Base-by-base conservation (phyloP, 805 yeast species). In the Metschnikowia colocasiae region DNA sequence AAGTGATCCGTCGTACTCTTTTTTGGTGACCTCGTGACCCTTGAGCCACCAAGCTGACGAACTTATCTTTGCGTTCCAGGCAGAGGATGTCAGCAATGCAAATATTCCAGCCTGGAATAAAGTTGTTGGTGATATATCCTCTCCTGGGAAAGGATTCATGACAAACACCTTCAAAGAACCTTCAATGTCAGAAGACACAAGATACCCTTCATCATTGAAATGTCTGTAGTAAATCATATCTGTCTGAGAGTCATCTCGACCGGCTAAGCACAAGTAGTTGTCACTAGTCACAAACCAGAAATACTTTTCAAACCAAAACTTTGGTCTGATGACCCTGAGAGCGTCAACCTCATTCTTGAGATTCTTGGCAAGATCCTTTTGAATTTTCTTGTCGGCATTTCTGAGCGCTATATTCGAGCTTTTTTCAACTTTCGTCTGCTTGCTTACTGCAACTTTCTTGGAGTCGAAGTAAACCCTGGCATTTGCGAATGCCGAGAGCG, bases 251-350 rank as follows among this genome's bases (percentile, higher is more conserved):
- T 75, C 78, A 61, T 94, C 97, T 53, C 89, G 81, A 1, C 97
- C 98, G 40, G 91, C 89, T 46, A 94, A 65, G 49, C 95, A 86
- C 42, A 94, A 68, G 59, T 86, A 90, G 0, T 94, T 91, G 60
- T 92, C 98, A 54, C 84, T 82, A 0, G 97, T 80, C n/a, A 91
- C 73, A 60, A 94, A 94, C 99, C 99, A 94, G 59, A 76, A 81
- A 64, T 84, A 92, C 64, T 92, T 94, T 62, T 94, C 99, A 69
- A 94, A 94, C 87, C 97, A 91, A 61, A 74, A 83, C 40, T 88
- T 89, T 4, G 79, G 73, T 40, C 97, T 76, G 27, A 86, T 69
- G 32, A 78, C 81, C 51, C 79, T 82, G 47, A 85, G 67, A 6
- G 69, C 61, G 23, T 72, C 76, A 42, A 56, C 55, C 38, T 83